A percentile compares a stretch with the other conserved stretches of the same genome.
Evolutionary conservation across 2,329 filamentous ascomycete species (phyloP).

Genomic region (Fusarium marasasianum): DNA sequence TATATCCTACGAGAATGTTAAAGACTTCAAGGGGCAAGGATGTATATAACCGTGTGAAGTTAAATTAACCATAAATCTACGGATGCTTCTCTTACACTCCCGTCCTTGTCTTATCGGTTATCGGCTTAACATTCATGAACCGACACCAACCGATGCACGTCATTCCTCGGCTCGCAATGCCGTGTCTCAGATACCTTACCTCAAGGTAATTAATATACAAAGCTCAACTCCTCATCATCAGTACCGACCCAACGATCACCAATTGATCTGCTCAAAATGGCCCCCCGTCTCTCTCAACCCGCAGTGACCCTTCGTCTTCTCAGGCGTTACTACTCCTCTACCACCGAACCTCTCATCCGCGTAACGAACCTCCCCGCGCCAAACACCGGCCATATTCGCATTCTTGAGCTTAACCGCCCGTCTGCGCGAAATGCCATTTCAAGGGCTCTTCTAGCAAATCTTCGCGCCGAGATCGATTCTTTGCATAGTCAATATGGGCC

Average conservation of each 20-base stretch:
- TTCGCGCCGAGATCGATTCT: constrained; percentile 77
- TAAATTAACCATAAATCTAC: constrained; percentile 11
- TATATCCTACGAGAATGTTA: too few species aligned
- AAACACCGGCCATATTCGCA: constrained; percentile 82
- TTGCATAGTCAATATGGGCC: constrained; percentile 71
- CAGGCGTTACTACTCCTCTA: constrained; percentile 54
- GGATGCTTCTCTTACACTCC: neutral
- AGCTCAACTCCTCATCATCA: neutral
- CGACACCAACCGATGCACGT: constrained; percentile 35
- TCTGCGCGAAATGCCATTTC: constrained; percentile 92
- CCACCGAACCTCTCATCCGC: constrained; percentile 67
- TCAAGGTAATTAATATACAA: neutral
- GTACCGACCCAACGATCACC: neutral
- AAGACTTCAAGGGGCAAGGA: neutral
- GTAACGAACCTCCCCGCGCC: constrained; percentile 80
- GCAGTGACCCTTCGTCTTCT: constrained; percentile 33
- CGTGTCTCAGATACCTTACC: neutral
- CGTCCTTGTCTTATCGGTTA: constrained; percentile 31
- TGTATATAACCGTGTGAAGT: neutral
- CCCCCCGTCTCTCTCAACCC: constrained; percentile 44
- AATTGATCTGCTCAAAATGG: constrained; percentile 39
- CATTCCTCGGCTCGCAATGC: constrained; percentile 22
- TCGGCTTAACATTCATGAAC: constrained; percentile 33
- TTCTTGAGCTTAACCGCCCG: constrained; percentile 88
- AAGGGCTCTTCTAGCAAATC: constrained; percentile 74